These are phyloP conservation scores for Salix udensis DNA, from an alignment of 345 rosid genomes.

Conservation along the genomic window DNA sequence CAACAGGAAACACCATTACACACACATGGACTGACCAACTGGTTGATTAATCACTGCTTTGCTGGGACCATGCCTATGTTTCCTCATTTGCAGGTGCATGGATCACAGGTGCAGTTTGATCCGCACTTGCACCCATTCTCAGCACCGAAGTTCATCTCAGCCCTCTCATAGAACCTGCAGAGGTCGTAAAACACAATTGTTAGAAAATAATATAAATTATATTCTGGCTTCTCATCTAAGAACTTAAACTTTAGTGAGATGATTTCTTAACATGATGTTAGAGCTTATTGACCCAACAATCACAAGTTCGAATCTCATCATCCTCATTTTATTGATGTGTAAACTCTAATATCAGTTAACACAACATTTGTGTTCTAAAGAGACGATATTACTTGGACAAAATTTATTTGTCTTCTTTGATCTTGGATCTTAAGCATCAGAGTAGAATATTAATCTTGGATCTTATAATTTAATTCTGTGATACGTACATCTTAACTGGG, in stretches of 20 bases:
- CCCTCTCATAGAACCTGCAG: conserved; percentile 30
- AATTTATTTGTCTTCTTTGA: too few species aligned
- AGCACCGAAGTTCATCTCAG: conserved; percentile 38
- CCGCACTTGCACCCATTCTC: conserved; percentile 73
- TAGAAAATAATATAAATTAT: too few species aligned
- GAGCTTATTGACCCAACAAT: fast-evolving
- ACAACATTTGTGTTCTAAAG: too few species aligned
- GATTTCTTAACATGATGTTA: fast-evolving
- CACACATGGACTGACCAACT: neutral
- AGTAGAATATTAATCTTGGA: too few species aligned
- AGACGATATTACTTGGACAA: too few species aligned
- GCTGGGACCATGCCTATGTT: neutral
- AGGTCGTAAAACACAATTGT: neutral
- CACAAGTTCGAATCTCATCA: too few species aligned
- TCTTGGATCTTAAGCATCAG: too few species aligned
- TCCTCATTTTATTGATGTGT: too few species aligned
- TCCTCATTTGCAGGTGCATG: conserved; percentile 41
- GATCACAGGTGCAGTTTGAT: conserved; percentile 57
- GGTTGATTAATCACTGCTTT: neutral
- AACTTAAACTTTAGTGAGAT: too few species aligned
- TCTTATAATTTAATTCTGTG: too few species aligned
- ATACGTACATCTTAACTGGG: conserved; percentile 5
- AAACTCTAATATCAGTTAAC: too few species aligned
- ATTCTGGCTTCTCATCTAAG: too few species aligned
- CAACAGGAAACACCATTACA: neutral